Evolutionary conservation across 345 rosid species (phyloP).

Genomic region (Salix brachista): DNA sequence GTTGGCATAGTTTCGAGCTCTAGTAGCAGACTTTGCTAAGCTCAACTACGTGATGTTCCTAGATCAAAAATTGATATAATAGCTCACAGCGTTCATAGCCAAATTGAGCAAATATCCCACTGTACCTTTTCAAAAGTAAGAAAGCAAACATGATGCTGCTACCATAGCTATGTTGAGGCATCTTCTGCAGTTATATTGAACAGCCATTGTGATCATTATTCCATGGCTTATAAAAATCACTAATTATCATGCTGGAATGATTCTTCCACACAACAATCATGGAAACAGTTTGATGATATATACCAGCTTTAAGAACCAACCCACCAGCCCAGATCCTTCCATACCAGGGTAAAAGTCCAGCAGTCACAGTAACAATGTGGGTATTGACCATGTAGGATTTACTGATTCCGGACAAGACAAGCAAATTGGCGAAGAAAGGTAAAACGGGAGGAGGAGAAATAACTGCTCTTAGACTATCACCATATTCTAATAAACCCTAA

Average conservation of each 20-base stretch:
- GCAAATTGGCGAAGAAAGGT: neutral
- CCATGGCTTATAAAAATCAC: neutral
- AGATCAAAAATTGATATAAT: neutral
- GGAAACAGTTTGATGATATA: neutral
- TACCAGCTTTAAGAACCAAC: neutral
- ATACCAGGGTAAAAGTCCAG: neutral
- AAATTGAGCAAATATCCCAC: neutral
- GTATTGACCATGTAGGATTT: neutral
- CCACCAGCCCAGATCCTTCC: neutral
- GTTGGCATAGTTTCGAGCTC: neutral
- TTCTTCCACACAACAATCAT: neutral
- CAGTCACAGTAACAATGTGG: neutral
- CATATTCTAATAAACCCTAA: neutral
- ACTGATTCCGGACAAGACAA: neutral
- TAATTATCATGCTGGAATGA: neutral
- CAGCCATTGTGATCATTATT: neutral
- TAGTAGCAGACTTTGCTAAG: neutral
- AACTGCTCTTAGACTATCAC: neutral
- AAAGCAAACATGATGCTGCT: neutral
- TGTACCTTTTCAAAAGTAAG: conserved; percentile 1
- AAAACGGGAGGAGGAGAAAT: neutral
- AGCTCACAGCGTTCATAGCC: neutral
- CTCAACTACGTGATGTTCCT: neutral
- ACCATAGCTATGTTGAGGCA: neutral
- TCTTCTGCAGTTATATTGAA: neutral